A percentile compares a stretch with the other conserved stretches of the same genome.
These are phyloP conservation scores for Fusarium sp. DNA, from an alignment of 2,329 filamentous ascomycete species.

Conservation along the genomic window DNA sequence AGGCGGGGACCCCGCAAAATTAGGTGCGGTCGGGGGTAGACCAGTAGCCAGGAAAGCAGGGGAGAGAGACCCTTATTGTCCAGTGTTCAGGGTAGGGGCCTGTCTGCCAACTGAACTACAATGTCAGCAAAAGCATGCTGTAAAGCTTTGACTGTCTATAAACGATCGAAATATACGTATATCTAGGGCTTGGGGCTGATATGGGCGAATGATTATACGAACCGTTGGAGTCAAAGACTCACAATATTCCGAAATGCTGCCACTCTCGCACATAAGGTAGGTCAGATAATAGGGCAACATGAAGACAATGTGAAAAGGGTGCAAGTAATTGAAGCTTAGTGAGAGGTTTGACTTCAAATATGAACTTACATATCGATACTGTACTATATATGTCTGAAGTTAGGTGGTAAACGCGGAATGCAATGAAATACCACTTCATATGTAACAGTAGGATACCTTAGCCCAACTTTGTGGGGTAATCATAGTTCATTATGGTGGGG, in stretches of 20 bases:
- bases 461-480: conserved; percentile 18
- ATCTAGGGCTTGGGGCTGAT: not conserved
- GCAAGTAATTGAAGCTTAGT: not conserved
- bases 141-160: not conserved
- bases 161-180: not conserved
- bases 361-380: not conserved
- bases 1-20: conserved; percentile 35
- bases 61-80: not conserved
- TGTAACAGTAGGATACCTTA: not conserved
- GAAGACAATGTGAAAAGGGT: not conserved
- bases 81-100: not conserved
- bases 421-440: not conserved
- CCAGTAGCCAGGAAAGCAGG: not conserved
- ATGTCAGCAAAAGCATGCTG: not conserved
- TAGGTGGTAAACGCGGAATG: not conserved
- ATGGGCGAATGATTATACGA: not conserved
- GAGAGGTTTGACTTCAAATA: not conserved
- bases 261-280: not conserved
- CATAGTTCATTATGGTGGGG: conserved; percentile 9
- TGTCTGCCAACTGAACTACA: not conserved
- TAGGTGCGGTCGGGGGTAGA: not conserved
- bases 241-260: not conserved
- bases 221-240: not conserved
- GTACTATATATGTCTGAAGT: not conserved
- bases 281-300: not conserved